Evolutionary conservation across 2,329 filamentous ascomycete genomes (phyloP), one percentile per base, ranked within the genome.

Genomic region (Coniochaeta sp.): DNA sequence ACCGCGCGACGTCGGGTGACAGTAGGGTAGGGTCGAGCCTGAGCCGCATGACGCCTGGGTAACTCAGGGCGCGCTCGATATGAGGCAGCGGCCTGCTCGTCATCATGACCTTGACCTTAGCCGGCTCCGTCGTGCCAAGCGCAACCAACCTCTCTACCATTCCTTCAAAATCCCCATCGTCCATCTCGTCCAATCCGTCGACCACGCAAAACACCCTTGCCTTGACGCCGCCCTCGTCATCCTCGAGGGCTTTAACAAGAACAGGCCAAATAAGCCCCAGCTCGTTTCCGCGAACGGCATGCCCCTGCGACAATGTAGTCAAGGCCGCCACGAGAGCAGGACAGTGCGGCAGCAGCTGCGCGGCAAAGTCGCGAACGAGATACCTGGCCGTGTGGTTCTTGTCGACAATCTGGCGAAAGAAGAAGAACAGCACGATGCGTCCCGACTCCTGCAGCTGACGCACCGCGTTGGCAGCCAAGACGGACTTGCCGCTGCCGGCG

Each of bases 141-240:
- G 19, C 44, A 19, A 52, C 16, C 16, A 19, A 52, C 17, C 17
- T 14, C 44, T 7, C 16, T 7, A 52, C 44, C 44, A 24, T 52
- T 52, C 44, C 40, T 44, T 44, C 40, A 44, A 44, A 32, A 32
- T 32, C 30, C 30, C 30, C 30, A 32, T 32, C 30, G 30, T 32
- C 69, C 69, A 77, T 74, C 64, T 77, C 75, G 62, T 77, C 75
- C 4, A 77, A 63, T 1, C 73, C 74, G 60, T 76, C 74, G 1
- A 65, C 68, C 7, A 76, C 65, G 38, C 68, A 71, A 55, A 70
- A 75, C 1, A 68, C 69, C 38, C 61, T 65, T 2, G 62, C 5
- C 30, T 32, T 32, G 30, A 9, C 30, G 30, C 30, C 30, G 30
- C 9, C 30, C 30, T 32, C 30, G 66, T 60, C 62, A 12, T 63